Base-by-base conservation (phyloP, 2,329 filamentous ascomycete genomes). In the Fusarium floridanum region DNA sequence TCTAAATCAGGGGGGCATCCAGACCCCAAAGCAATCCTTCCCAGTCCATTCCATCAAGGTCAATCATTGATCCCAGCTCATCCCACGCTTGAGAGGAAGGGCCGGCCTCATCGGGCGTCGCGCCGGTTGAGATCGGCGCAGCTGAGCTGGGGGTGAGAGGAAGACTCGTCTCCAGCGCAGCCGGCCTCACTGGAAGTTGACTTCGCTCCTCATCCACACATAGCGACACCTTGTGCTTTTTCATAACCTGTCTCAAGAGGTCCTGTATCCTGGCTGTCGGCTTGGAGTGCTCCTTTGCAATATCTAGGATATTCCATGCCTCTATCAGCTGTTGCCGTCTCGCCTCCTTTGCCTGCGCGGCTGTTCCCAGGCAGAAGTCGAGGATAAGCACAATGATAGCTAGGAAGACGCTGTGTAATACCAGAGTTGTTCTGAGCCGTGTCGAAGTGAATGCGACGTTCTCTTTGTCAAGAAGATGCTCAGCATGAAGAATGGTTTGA, bases 41-140 rank as follows among this genome's bases (percentile, higher is more conserved):
- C 80, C 82, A 83, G 56, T 83, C 81, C 70, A 83, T 81, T 7
- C 75, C 76, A 50, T 83, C 80, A 24, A 83, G 59, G n/a, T 81
- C 78, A 76, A 81, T 80, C 20, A 77, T 76, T 0, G 77, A 76
- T 29, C 80, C 80, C 1, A 82, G 63, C 41, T 74, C 72, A 10
- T 77, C 76, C 75, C 79, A 76, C 29, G 80, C 80, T 7, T 81
- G 71, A 16, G 74, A 74, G 16, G 74, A 66, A 27, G 67, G 59
- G 8, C 72, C 67, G 4, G 45, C 45, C 9, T 76, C 74, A 22
- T 67, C 45, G 1, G 67, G 76, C 12, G 65, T 64, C 16, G 67
- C 62, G 11, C 53, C 70, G 8, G 71, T 50, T n/a, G 73, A 75
- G n/a, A 64, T 64, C n/a, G 48, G 64, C 22, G 55, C 62, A 6